Base-by-base conservation (phyloP, 768 basidiomycete genomes). In the Boletus pseudo-olivaceus region DNA sequence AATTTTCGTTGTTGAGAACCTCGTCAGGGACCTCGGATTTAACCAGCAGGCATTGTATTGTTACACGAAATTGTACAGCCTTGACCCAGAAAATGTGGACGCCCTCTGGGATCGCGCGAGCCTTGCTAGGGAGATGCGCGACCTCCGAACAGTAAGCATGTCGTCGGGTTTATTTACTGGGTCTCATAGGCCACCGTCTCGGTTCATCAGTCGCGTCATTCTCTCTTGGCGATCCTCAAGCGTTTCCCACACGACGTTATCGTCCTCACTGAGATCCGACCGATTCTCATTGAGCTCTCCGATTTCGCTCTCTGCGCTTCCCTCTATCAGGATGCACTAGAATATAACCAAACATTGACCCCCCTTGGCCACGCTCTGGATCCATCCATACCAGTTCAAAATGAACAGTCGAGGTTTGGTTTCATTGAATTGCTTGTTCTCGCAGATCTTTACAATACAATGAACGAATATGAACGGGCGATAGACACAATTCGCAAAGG, bases 231-330 rank as follows among this genome's bases (percentile, higher is more conserved):
- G 14, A 49, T 49, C n/a, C 35, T 49, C 26, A 49, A 49, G 14
- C n/a, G 47, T 27, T 29, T 49, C 27, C 47, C 47, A 38, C 85
- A 93, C 67, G 87, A 95, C 61, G 77, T 93, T 20, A 81, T 79
- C 20, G 83, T 95, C 40, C 77, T 98, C 4, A 78, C 81, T 41
- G 89, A 94, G 64, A 76, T 95, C 8, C 84, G 87, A 1, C 81
- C 47, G 8, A 19, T 48, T 29, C 35, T 48, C 35, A 48, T 48
- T 8, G 47, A 48, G 35, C 47, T 49, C 27, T 12, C 26, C 19
- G 47, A 49, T 7, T 38, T 49, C 9, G 7, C 27, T 38, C 47
- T 38, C 1, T 49, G 47, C 14, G 37, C 47, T 8, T 49, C 27
- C 27, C 47, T 49, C 12, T 49, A 38, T 38, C 47, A 38, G 19